Conservation (phyloP, 148 eudicot species). For the Rhododendron kiyosumense region DNA sequence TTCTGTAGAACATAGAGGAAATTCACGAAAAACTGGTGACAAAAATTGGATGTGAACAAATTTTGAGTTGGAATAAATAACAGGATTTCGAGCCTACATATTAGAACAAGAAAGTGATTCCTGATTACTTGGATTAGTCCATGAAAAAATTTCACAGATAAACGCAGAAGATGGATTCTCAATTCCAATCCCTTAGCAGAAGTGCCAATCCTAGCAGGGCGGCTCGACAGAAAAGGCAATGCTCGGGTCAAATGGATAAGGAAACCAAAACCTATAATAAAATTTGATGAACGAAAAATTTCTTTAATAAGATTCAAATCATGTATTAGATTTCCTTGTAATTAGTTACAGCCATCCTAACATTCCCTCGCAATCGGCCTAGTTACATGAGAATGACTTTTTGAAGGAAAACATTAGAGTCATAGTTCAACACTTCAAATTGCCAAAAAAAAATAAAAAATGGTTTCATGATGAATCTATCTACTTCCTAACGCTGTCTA, state of each 20-base stretch:
- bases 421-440: background rate
- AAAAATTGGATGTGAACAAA: background rate
- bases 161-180: background rate
- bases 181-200: background rate
- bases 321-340: background rate
- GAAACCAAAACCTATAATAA: too few relatives aligned
- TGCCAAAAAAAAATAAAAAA: background rate
- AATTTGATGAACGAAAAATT: too few relatives aligned
- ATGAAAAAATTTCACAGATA: too few relatives aligned
- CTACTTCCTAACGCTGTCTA: background rate
- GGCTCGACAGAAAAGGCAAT: too few relatives aligned
- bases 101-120: background rate
- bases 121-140: background rate
- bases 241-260: too few relatives aligned
- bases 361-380: background rate
- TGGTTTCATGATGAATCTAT: background rate
- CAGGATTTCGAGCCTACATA: background rate
- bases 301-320: background rate
- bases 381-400: background rate
- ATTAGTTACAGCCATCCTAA: background rate
- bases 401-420: background rate
- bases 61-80: too few relatives aligned
- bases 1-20: background rate
- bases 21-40: background rate
- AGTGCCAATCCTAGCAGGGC: too few relatives aligned